phyloP scores from a whole-genome alignment of 441 rosid species.

The Pelargonium fulgidum region DNA sequence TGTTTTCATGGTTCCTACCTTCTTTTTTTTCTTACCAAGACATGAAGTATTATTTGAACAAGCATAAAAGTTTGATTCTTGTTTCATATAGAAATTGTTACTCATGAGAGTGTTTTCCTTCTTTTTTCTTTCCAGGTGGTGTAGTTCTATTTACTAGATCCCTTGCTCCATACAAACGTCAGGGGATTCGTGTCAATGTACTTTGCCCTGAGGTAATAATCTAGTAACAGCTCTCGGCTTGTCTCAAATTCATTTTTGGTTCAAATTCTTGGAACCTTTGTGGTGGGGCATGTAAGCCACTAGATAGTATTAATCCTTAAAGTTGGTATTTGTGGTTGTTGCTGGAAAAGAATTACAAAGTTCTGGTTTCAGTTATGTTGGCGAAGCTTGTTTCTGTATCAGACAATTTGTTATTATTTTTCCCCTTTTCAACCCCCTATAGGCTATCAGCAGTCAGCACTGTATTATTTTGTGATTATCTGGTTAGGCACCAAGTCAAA shows the following conservation, averaged over 20 bases:
- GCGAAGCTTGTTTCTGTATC: too few relatives aligned
- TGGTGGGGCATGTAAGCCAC: neutral
- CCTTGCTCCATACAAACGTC: slow-evolving; percentile 43
- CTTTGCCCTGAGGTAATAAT: slow-evolving; percentile 94
- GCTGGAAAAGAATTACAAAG: neutral
- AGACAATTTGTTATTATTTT: too few relatives aligned
- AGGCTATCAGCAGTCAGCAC: too few relatives aligned
- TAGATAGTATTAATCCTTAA: neutral
- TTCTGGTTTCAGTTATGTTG: neutral
- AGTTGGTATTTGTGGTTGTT: neutral
- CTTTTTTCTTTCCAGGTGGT: slow-evolving; percentile 44
- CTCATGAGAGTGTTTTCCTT: slow-evolving; percentile 7
- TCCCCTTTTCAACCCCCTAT: too few relatives aligned
- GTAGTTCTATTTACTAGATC: slow-evolving; percentile 86
- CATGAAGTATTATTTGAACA: neutral
- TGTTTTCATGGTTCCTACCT: neutral
- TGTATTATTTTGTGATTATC: neutral
- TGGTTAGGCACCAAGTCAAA: neutral
- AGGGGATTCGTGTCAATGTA: slow-evolving; percentile 84
- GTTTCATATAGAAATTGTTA: slow-evolving; percentile 11
- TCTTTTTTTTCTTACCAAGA: neutral
- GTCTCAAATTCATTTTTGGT: slow-evolving; percentile 17
- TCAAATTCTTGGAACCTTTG: neutral
- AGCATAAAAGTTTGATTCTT: neutral
- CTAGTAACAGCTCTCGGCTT: slow-evolving; percentile 35